Base-by-base conservation (phyloP, 352 stramenopile species). In the Proteromonas lacertae region DNA sequence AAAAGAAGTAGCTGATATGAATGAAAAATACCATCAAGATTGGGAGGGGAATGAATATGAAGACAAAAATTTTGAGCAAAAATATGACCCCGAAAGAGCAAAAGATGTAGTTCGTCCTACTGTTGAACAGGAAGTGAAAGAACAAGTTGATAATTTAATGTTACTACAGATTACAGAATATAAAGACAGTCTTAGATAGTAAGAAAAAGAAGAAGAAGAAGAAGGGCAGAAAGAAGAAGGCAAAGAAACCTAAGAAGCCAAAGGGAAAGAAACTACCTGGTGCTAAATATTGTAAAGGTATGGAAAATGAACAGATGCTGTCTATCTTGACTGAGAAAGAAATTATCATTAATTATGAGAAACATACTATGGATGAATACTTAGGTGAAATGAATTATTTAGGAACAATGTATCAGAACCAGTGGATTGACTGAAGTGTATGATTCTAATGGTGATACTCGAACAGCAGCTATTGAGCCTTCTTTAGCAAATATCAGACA, bases 121-220 rank as follows among this genome's bases (percentile, higher is more conserved):
- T 4, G 69, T 84, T n/a, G 57, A 78, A 34, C 58, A 69, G 12
- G 64, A 82, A 37, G 62, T 84, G 12, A 63, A 66, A 6, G 51
- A 70, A 36, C 65, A 81, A 48, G 73, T 90, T 34, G 76, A 91
- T 37, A 68, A 87, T 39, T 81, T 88, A 59, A 52, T 91, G 13
- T 54, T 82, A n/a, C 53, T 77, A 28, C 77, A 83, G 41, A 60
- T 91, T 14, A 58, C 68, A 21, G 90, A 91, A 81, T 46, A 52
- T 83, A 4, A 62, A 68, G 23, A 60, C 62, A 0, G 64, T 60
- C 7, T 45, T 38, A 34, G 55, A 53, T 20, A 46, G 42, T 18
- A 70, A 70, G 41, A 60, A 62, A 37, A 51, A 51, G 29, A 61
- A 60, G 31, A 50, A 49, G 10, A 59, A 59, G 28, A 44, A 51